Evolutionary conservation across 768 basidiomycete species (phyloP), one percentile per base, ranked within the genome.

Genomic region (Leccinum sublutescens): DNA sequence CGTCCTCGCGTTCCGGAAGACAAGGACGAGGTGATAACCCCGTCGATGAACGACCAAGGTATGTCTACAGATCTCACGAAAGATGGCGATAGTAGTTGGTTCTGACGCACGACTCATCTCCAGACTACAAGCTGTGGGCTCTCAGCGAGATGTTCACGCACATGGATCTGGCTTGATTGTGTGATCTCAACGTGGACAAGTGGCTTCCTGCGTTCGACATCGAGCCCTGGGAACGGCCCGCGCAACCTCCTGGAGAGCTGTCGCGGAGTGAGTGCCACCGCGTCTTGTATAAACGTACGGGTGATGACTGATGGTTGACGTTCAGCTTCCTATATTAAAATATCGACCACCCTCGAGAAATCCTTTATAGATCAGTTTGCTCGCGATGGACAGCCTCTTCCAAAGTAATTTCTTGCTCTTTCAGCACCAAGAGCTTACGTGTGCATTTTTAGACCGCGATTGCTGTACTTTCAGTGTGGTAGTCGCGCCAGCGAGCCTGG

Each of bases 81-180:
- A 11, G 19, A 56, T 4, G 5, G 9, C 9, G 17, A 29, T 21
- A 36, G 34, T 36, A 8, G 43, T 5, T 36, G 50, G 51, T 38
- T 49, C 21, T 25, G 25, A 34, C 9, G n/a, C 17, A 58, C 23
- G 9, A 9, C 29, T 31, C 29, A n/a, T 43, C n/a, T 52, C 2
- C 62, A 86, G 86, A 78, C 11, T 72, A 74, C 34, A 72, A 79
- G 6, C 71, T 88, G 54, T 85, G 82, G 79, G 77, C 79, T 27
- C 70, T 89, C 47, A 76, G 87, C 49, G 88, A 89, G 68, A 77
- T 87, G 45, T 89, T 86, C 67, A 80, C 83, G 2, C 82, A 88
- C 62, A 80, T 91, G 77, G 89, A 91, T 62, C 75, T 88, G 15
- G 87, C 84, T 5, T 76, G 80, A 14, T 66, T 89, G 11, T 78